Percentiles rank a stretch among this genome's conserved stretches.
Conservation (phyloP, 192 early-diverging fungal genomes). For the Chytriomyces sp. region DNA sequence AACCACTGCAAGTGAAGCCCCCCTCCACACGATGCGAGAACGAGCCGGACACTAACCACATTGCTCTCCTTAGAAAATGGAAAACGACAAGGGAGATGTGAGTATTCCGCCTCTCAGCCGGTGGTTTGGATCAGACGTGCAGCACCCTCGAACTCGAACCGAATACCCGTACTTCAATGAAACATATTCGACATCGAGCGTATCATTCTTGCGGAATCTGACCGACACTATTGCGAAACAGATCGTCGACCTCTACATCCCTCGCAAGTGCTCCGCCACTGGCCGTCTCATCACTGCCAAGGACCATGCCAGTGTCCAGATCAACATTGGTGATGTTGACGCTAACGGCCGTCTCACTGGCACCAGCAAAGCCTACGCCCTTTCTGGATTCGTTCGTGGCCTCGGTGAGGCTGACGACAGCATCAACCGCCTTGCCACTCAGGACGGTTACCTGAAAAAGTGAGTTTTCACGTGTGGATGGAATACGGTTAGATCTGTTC, state of each 20-base stretch:
- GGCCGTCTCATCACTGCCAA: constrained; percentile 97
- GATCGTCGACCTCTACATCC: constrained; percentile 90
- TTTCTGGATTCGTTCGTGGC: constrained; percentile 90
- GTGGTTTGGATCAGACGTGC: not conserved
- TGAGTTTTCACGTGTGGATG: constrained; percentile 27
- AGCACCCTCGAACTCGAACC: not conserved
- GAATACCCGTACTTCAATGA: not conserved
- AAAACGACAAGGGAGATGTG: constrained; percentile 59
- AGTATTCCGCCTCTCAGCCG: not conserved
- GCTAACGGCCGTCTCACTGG: constrained; percentile 76
- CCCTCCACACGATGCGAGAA: too few species aligned
- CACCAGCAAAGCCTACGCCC: constrained; percentile 81
- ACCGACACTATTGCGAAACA: constrained; percentile 16
- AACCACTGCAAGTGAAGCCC: too few species aligned
- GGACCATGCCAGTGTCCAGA: constrained; percentile 98
- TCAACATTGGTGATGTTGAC: constrained; percentile 95
- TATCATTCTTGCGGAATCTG: not conserved
- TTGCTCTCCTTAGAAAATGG: constrained; percentile 39
- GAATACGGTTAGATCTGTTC: not conserved
- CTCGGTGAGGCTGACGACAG: constrained; percentile 94
- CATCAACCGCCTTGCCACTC: constrained; percentile 88
- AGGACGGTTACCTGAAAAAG: constrained; percentile 69
- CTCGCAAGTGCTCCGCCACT: constrained; percentile 98
- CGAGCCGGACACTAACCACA: not conserved
- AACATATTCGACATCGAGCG: not conserved